Conservation (phyloP, 768 basidiomycete species). For the Podaxis sp. region DNA sequence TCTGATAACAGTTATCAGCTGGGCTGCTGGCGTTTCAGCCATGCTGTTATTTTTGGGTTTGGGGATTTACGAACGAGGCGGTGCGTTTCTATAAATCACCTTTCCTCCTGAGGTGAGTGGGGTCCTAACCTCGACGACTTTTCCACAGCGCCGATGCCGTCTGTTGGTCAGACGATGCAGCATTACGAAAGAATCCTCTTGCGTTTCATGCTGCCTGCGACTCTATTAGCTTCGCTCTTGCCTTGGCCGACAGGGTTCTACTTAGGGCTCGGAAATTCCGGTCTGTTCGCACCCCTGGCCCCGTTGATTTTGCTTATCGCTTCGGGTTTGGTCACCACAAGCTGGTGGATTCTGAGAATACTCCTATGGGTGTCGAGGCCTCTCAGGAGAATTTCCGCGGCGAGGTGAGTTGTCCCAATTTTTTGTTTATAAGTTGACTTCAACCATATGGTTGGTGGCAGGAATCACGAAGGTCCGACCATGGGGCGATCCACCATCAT, state of each 20-base stretch:
- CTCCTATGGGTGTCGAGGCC: conserved; percentile 45
- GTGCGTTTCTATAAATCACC: neutral
- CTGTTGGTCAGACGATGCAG: conserved; percentile 43
- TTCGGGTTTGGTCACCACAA: conserved; percentile 59
- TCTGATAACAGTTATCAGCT: conserved; percentile 63
- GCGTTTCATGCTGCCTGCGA: conserved; percentile 37
- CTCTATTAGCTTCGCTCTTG: conserved; percentile 44
- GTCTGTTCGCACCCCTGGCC: conserved; percentile 46
- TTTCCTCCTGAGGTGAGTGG: neutral
- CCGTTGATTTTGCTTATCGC: conserved; percentile 53
- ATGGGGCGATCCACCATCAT: conserved; percentile 45
- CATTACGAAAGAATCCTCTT: conserved; percentile 35
- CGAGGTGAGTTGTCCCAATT: conserved; percentile 29
- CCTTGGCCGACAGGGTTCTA: conserved; percentile 53
- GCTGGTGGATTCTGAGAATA: conserved; percentile 48
- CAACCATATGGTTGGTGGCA: conserved; percentile 14
- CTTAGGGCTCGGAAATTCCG: conserved; percentile 56
- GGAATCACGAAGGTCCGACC: conserved; percentile 21
- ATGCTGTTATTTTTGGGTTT: conserved; percentile 48
- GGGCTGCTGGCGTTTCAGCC: conserved; percentile 69
- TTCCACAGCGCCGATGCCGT: conserved; percentile 37
- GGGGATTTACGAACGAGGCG: conserved; percentile 26
- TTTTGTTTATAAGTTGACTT: neutral
- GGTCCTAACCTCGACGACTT: neutral
- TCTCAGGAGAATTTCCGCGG: conserved; percentile 24